Percentiles rank a stretch among this genome's conserved stretches.
Evolutionary conservation across 106 monocot genomes (phyloP).

Genomic region (Acorus calamus): DNA sequence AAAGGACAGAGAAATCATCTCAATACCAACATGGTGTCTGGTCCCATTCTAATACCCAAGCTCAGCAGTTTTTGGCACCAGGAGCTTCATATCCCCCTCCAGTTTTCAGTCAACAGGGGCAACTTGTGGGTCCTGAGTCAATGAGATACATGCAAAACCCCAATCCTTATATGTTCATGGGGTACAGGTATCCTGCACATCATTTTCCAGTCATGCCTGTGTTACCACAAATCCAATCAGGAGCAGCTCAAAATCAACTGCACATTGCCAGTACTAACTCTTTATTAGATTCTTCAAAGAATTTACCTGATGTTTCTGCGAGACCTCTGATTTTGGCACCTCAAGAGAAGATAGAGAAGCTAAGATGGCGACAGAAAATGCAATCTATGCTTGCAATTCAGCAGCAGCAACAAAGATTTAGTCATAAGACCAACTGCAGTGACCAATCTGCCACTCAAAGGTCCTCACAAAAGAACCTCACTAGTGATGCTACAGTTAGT

Average conservation of each 20-base stretch:
- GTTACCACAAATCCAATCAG: slow-evolving; percentile 20
- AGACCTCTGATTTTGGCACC: slow-evolving; percentile 60
- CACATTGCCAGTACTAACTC: too few species aligned
- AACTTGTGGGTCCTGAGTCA: slow-evolving; percentile 9
- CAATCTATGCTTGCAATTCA: slow-evolving; percentile 90
- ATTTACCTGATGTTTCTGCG: slow-evolving; percentile 9
- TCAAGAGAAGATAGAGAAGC: slow-evolving; percentile 92
- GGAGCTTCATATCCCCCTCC: slow-evolving; percentile 15
- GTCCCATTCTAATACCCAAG: slow-evolving; percentile 8
- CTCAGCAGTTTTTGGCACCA: slow-evolving; percentile 12
- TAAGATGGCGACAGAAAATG: slow-evolving; percentile 74
- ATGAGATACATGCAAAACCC: slow-evolving; percentile 19
- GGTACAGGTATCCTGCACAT: slow-evolving; percentile 40
- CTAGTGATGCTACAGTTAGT: slow-evolving; percentile 10
- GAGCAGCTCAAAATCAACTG: too few species aligned
- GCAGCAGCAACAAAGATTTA: slow-evolving; percentile 75
- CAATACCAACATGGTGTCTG: slow-evolving; percentile 6
- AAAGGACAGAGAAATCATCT: slow-evolving; percentile 21
- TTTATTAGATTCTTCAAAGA: slow-evolving; percentile 7
- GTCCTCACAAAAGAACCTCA: slow-evolving; percentile 28
- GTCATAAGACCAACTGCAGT: slow-evolving; percentile 28
- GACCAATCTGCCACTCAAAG: slow-evolving; percentile 30
- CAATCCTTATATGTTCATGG: slow-evolving; percentile 33
- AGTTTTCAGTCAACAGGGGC: slow-evolving; percentile 17
- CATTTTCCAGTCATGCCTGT: slow-evolving; percentile 26